Percentiles rank a stretch among this genome's conserved stretches.
These are phyloP conservation scores for Colletotrichum tofieldiae DNA, from an alignment of 2,329 filamentous ascomycete genomes.

Conservation along the genomic window DNA sequence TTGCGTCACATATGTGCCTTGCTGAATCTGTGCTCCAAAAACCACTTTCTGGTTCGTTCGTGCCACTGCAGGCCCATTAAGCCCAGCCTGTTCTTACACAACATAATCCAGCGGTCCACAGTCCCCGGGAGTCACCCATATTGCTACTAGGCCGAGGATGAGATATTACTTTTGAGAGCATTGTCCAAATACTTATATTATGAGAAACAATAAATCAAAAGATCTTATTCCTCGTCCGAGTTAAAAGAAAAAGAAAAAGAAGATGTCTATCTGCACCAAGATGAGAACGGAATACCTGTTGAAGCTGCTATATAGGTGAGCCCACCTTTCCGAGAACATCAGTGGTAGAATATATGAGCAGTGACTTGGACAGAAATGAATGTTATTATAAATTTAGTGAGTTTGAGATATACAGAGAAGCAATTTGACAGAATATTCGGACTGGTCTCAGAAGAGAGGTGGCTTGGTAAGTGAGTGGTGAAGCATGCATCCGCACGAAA, in stretches of 20 bases:
- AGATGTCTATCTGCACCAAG: too few relatives aligned
- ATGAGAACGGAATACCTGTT: too few relatives aligned
- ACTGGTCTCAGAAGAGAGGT: neutral
- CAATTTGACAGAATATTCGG: neutral
- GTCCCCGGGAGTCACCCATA: neutral
- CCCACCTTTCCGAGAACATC: too few relatives aligned
- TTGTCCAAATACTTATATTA: neutral
- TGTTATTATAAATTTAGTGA: too few relatives aligned
- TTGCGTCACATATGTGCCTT: neutral
- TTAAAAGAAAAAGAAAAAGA: too few relatives aligned
- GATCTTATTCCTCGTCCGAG: too few relatives aligned
- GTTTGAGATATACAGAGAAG: neutral
- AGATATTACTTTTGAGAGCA: too few relatives aligned
- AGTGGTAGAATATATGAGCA: too few relatives aligned
- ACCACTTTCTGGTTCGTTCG: neutral
- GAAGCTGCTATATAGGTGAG: too few relatives aligned
- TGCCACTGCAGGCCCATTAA: neutral
- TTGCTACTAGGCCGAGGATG: neutral
- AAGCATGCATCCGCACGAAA: neutral
- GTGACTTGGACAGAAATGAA: too few relatives aligned
- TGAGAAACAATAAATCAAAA: neutral
- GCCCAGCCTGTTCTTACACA: neutral
- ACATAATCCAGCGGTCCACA: slow-evolving; percentile 6
- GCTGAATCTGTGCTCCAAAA: neutral
- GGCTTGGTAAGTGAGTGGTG: neutral